These are phyloP conservation scores for Tylopilus rubrobrunneus DNA, from an alignment of 768 basidiomycete genomes.

Conservation along the genomic window DNA sequence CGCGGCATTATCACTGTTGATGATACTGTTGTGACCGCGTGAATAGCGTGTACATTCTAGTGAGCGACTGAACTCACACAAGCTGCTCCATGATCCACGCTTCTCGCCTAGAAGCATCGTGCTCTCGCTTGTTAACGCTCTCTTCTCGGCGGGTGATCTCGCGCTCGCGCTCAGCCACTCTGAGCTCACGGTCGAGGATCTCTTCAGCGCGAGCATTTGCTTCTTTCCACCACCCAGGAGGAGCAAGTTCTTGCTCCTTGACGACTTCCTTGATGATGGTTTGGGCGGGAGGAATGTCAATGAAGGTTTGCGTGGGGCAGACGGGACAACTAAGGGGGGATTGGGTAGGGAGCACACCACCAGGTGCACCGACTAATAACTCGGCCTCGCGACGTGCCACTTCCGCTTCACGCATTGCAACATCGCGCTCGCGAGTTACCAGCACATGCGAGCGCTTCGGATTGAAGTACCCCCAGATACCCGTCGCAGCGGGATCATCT, in stretches of 20 bases:
- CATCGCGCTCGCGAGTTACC: constrained; percentile 71
- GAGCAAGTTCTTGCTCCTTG: constrained; percentile 73
- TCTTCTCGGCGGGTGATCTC: constrained; percentile 87
- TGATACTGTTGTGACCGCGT: constrained; percentile 40
- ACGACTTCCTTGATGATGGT: constrained; percentile 87
- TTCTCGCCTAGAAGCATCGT: constrained; percentile 83
- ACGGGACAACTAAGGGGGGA: constrained; percentile 53
- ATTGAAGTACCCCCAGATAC: constrained; percentile 69
- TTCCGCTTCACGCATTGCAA: constrained; percentile 81
- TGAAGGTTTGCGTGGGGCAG: constrained; percentile 50
- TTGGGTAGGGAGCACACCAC: constrained; percentile 63
- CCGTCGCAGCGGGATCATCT: constrained; percentile 39
- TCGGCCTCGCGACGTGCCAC: constrained; percentile 89
- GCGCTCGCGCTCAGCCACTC: constrained; percentile 79
- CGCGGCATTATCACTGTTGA: constrained; percentile 63
- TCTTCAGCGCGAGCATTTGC: constrained; percentile 73
- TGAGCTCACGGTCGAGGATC: constrained; percentile 78
- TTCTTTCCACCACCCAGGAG: constrained; percentile 75
- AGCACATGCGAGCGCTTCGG: constrained; percentile 82
- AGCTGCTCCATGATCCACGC: constrained; percentile 93
- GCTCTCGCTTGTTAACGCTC: constrained; percentile 77
- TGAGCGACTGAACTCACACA: constrained; percentile 49
- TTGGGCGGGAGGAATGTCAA: constrained; percentile 60
- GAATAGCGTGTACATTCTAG: not conserved
- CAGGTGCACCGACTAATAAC: constrained; percentile 76